A percentile compares a stretch with the other conserved stretches of the same genome.
Conservation (phyloP, 768 basidiomycete genomes). For the Leucosporidium yakuticum region DNA sequence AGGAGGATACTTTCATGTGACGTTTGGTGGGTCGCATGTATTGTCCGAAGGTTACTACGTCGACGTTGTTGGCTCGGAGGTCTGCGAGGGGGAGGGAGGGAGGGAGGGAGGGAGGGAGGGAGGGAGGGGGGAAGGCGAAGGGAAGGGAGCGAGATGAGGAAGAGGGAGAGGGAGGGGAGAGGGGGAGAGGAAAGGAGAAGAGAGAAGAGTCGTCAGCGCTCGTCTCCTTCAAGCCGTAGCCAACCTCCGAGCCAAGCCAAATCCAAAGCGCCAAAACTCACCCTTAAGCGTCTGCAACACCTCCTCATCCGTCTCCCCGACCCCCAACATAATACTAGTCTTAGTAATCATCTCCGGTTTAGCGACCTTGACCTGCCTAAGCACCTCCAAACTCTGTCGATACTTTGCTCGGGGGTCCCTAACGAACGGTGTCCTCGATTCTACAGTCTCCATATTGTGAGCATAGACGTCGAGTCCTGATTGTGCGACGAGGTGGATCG, state of each 20-base stretch:
- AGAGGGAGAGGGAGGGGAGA: not conserved
- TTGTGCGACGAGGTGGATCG: constrained; percentile 74
- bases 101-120: not conserved
- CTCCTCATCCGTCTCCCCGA: constrained; percentile 83
- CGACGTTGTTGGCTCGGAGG: constrained; percentile 77
- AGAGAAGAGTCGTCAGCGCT: not conserved
- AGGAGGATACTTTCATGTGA: constrained; percentile 98
- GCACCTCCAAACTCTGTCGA: constrained; percentile 67
- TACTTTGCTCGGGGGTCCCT: constrained; percentile 76
- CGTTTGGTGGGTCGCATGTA: constrained; percentile 99
- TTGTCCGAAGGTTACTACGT: constrained; percentile 98
- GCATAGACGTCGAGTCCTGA: constrained; percentile 97
- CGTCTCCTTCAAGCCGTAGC: too few relatives aligned
- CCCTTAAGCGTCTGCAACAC: constrained; percentile 74
- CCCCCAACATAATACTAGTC: constrained; percentile 97
- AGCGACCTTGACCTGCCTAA: constrained; percentile 80
- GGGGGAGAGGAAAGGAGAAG: too few relatives aligned
- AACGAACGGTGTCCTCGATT: constrained; percentile 86
- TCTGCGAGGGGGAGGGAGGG: constrained; percentile 51
- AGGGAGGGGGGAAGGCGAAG: too few relatives aligned
- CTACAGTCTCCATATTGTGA: constrained; percentile 95
- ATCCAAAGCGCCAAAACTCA: constrained; percentile 42
- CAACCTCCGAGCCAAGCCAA: not conserved
- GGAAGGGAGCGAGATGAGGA: not conserved
- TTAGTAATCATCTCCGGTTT: constrained; percentile 66